Evolutionary conservation across 345 rosid species (phyloP), one percentile per base, ranked within the genome.

Genomic region (Triadica sebifera): DNA sequence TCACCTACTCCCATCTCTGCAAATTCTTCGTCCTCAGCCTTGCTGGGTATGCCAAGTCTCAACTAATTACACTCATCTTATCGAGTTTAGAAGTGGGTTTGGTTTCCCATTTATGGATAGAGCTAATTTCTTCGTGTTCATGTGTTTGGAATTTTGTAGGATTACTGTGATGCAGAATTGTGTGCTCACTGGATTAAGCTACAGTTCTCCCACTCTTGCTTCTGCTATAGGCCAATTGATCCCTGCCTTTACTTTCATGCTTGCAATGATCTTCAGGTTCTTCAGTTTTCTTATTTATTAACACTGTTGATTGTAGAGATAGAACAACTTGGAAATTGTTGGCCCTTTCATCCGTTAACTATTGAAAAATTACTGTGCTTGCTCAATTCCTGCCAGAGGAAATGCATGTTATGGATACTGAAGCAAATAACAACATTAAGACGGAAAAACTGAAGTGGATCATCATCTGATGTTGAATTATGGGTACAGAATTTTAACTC

Each of bases 191-290:
- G 90, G 89, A 52, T 53, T 89, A 58, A 80, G 71, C 81, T 86
- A 81, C 76, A 84, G 87, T 70, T 85, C 90, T 66, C 92, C 89
- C 6, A 84, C 89, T 12, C 89, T 89, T 71, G 87, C 62, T 46
- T 85, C 89, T 74, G 86, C 90, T 57, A 75, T 84, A 38, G 45
- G 47, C 75, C 86, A 86, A 72, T 74, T 86, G 51, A 16, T 84
- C 56, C 90, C 90, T 15, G 87, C 89, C 74, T 81, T 85, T 67
- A 89, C 89, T 70, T 89, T 89, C 77, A 65, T 84, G 78, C 85
- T 86, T n/a, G 90, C 92, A 70, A 85, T 83, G 43, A 62, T 83
- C 79, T 89, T 85, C 86, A 82, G 90, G 92, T 88, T 77, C 65
- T 50, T 67, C 43, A 41, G 8, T 73, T n/a, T 53, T n/a, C n/a